Evolutionary conservation across 495 filamentous ascomycete genomes (phyloP).

Genomic region (Hypoxylon cercidicola): DNA sequence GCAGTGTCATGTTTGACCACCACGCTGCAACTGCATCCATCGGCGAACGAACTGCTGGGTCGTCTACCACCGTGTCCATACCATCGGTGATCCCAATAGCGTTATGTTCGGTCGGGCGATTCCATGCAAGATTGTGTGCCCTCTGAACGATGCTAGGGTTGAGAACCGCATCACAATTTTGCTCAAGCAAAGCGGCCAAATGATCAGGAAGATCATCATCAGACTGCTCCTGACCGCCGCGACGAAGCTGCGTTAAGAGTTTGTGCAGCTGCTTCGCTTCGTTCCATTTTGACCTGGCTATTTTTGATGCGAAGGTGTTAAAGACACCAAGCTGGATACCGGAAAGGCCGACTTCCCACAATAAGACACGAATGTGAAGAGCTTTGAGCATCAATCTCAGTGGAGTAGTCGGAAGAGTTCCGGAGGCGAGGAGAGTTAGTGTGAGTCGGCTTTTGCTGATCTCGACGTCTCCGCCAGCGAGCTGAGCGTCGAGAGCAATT

Average conservation of each 20-base stretch:
- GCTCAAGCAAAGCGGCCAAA: conserved; percentile 75
- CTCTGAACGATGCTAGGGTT: conserved; percentile 80
- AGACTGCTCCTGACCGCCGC: conserved; percentile 53
- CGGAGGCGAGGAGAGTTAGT: conserved; percentile 87
- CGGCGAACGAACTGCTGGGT: conserved; percentile 85
- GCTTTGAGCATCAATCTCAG: conserved; percentile 91
- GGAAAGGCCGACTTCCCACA: conserved; percentile 78
- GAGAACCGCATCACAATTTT: conserved; percentile 83
- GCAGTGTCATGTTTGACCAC: conserved; percentile 83
- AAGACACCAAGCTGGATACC: conserved; percentile 70
- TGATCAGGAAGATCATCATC: conserved; percentile 79
- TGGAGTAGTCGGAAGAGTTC: conserved; percentile 86
- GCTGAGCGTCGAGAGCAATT: conserved; percentile 93
- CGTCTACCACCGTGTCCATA: conserved; percentile 86
- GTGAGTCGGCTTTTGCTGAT: conserved; percentile 88
- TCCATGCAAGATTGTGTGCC: conserved; percentile 92
- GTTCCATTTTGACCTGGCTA: conserved; percentile 83
- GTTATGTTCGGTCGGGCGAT: conserved; percentile 74
- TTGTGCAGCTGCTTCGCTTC: conserved; percentile 74
- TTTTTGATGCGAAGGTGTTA: conserved; percentile 70
- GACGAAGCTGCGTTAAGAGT: conserved; percentile 61
- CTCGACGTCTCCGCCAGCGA: conserved; percentile 91
- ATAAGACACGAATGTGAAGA: conserved; percentile 85
- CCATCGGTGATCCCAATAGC: conserved; percentile 70
- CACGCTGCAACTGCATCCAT: conserved; percentile 91